These are phyloP conservation scores for Mimosa bimucronata DNA, from an alignment of 306 rosid genomes.

Conservation along the genomic window DNA sequence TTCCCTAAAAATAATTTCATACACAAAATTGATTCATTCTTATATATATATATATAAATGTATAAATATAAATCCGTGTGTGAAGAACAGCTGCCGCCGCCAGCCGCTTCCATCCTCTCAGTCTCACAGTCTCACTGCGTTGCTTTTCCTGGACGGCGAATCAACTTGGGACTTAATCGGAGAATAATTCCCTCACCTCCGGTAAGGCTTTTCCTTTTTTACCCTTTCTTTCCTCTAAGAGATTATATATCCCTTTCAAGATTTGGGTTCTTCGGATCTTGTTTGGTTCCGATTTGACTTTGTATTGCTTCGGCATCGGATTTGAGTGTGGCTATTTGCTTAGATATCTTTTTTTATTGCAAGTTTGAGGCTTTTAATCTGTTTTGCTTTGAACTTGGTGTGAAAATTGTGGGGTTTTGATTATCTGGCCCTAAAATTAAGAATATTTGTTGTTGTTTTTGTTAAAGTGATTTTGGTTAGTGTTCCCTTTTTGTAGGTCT, in stretches of 20 bases:
- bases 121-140: not conserved
- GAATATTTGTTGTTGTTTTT: not conserved
- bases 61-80: too few relatives aligned
- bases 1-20: too few relatives aligned
- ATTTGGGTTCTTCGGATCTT: not conserved
- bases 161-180: not conserved
- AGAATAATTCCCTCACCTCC: not conserved
- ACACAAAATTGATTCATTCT: too few relatives aligned
- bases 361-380: not conserved
- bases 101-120: not conserved
- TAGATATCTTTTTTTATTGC: not conserved
- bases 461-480: not conserved
- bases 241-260: not conserved
- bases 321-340: not conserved
- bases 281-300: not conserved
- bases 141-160: not conserved
- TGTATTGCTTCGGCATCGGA: not conserved
- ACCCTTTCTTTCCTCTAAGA: not conserved
- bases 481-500: not conserved
- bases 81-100: not conserved
- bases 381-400: not conserved
- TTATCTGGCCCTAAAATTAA: not conserved
- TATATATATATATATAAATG: too few relatives aligned
- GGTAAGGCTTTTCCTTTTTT: constrained; percentile 4
- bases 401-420: not conserved